Conservation (phyloP, 2,329 filamentous ascomycete species). For the Fusarium agapanthi region DNA sequence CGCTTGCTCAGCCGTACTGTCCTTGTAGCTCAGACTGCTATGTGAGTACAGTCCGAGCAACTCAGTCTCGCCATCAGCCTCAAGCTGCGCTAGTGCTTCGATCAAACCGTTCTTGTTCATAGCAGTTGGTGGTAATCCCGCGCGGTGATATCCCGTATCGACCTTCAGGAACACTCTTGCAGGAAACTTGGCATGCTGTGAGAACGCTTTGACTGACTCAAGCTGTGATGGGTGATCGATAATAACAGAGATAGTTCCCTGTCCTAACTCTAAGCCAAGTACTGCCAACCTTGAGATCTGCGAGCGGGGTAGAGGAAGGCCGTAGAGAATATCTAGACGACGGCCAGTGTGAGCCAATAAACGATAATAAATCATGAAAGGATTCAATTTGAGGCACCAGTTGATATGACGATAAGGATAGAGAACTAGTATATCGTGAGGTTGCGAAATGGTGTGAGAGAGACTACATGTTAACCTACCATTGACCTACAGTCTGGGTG, state of each 20-base stretch:
- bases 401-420: too few species aligned
- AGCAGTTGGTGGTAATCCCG: conserved; percentile 59
- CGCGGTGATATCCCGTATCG: conserved; percentile 71
- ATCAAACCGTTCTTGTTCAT: conserved; percentile 53
- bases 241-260: conserved; percentile 60
- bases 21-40: conserved; percentile 46
- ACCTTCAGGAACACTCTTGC: conserved; percentile 66
- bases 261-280: conserved; percentile 56
- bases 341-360: conserved; percentile 4
- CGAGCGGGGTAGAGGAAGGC: conserved; percentile 66
- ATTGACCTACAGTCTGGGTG: too few species aligned
- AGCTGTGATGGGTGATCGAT: conserved; percentile 66
- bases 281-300: conserved; percentile 58
- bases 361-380: too few species aligned
- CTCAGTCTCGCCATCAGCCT: conserved; percentile 3
- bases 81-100: conserved; percentile 42
- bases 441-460: too few species aligned
- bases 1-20: conserved; percentile 38
- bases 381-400: too few species aligned
- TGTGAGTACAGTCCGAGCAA: conserved; percentile 46
- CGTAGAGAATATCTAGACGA: conserved; percentile 61
- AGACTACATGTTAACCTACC: too few species aligned
- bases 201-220: conserved; percentile 40
- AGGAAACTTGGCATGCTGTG: conserved; percentile 41
- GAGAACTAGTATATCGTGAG: too few species aligned